phyloP scores from a whole-genome alignment of 345 rosid genomes.

The Adansonia digitata region DNA sequence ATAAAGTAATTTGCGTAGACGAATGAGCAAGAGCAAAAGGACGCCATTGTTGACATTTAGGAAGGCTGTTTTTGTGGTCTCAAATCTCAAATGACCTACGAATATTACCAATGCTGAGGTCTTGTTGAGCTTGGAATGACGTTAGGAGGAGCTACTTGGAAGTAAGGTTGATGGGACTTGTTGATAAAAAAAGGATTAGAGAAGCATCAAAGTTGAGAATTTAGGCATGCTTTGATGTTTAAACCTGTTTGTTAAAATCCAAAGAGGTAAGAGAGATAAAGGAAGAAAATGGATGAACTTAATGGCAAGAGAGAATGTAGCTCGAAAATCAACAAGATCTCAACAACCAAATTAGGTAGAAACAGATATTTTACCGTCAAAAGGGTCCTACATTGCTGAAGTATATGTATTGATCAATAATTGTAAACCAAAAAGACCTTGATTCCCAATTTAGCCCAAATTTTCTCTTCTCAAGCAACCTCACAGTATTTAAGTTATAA shows the following conservation, averaged over 20 bases:
- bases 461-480: not conserved
- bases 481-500: not conserved
- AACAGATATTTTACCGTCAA: not conserved
- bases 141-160: too few species aligned
- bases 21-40: not conserved
- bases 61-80: not conserved
- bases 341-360: conserved; percentile 7
- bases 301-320: not conserved
- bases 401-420: not conserved
- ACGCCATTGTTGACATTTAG: not conserved
- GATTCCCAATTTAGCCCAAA: not conserved
- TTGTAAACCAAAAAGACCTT: not conserved
- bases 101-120: too few species aligned
- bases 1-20: not conserved
- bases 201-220: too few species aligned
- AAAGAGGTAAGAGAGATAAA: too few species aligned
- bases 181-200: too few species aligned
- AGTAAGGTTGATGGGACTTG: too few species aligned
- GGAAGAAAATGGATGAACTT: not conserved
- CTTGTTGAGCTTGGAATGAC: too few species aligned
- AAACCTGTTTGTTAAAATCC: too few species aligned
- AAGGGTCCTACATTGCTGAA: conserved; percentile 6
- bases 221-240: too few species aligned
- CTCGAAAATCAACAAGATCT: not conserved
- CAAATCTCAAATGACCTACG: not conserved